A percentile compares a stretch with the other conserved stretches of the same genome.
Evolutionary conservation across 2,329 filamentous ascomycete genomes (phyloP).

Genomic region (Cercospora canescens): DNA sequence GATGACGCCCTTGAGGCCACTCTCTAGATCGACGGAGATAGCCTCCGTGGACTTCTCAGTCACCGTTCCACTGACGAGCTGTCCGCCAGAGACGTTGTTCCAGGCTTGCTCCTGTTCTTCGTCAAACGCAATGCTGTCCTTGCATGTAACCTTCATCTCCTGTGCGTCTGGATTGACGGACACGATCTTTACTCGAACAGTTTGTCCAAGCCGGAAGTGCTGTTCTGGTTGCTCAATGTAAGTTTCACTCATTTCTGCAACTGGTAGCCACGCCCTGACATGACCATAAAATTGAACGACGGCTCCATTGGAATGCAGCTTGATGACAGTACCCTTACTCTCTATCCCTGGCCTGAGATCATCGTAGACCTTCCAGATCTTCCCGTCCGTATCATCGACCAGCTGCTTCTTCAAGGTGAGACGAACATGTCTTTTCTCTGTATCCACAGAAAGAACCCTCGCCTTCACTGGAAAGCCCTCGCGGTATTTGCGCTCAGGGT

Average conservation of each 20-base stretch:
- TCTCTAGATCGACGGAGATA: slow-evolving; percentile 69
- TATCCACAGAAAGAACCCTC: slow-evolving; percentile 78
- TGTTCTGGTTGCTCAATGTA: slow-evolving; percentile 86
- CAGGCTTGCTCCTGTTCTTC: slow-evolving; percentile 74
- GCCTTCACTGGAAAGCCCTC: slow-evolving; percentile 83
- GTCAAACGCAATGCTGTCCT: slow-evolving; percentile 78
- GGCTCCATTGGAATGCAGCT: slow-evolving; percentile 74
- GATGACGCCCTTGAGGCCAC: slow-evolving; percentile 75
- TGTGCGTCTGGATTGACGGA: slow-evolving; percentile 70
- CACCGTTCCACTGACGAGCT: slow-evolving; percentile 72
- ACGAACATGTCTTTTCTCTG: slow-evolving; percentile 73
- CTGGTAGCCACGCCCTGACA: slow-evolving; percentile 82
- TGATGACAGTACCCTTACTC: slow-evolving; percentile 83
- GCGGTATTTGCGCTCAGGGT: slow-evolving; percentile 94
- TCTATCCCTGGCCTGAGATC: slow-evolving; percentile 73
- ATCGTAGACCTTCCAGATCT: slow-evolving; percentile 77
- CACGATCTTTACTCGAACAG: slow-evolving; percentile 85
- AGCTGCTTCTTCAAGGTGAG: slow-evolving; percentile 94
- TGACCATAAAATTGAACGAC: slow-evolving; percentile 89
- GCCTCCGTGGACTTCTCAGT: slow-evolving; percentile 46
- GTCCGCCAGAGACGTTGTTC: slow-evolving; percentile 70
- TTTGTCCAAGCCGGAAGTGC: slow-evolving; percentile 88
- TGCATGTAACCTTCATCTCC: slow-evolving; percentile 87
- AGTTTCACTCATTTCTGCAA: slow-evolving; percentile 97
- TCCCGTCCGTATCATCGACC: slow-evolving; percentile 67